These are phyloP conservation scores for Gorgonomyces haynaldii DNA, from an alignment of 192 early-diverging fungal genomes.

Conservation along the genomic window DNA sequence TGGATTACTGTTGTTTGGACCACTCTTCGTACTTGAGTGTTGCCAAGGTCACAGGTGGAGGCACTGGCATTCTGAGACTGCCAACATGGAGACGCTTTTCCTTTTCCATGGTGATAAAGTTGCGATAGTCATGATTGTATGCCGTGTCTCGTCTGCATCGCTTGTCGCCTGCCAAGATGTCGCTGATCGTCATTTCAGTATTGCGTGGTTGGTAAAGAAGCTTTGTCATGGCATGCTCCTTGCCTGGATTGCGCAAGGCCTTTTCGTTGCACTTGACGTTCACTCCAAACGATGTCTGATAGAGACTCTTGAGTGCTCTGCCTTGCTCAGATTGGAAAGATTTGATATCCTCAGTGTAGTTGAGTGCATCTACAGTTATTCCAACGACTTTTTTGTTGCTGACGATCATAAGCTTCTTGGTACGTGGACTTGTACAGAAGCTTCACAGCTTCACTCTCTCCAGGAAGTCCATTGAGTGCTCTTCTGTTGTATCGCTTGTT, in stretches of 20 bases:
- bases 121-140: background rate
- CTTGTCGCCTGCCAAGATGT: background rate
- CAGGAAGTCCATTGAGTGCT: too few species aligned
- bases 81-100: too few species aligned
- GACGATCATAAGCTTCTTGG: slow-evolving; percentile 1
- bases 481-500: too few species aligned
- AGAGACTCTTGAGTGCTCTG: background rate
- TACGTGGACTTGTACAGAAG: slow-evolving; percentile 1
- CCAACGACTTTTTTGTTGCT: background rate
- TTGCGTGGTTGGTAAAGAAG: background rate
- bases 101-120: too few species aligned
- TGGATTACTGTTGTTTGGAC: too few species aligned
- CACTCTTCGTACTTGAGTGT: too few species aligned
- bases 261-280: background rate
- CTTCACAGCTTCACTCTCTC: too few species aligned
- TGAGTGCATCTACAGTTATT: background rate
- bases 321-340: background rate
- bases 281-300: background rate
- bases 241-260: slow-evolving; percentile 4
- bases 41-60: too few species aligned
- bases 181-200: background rate
- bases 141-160: background rate
- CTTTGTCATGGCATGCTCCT: slow-evolving; percentile 7
- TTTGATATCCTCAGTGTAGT: too few species aligned
- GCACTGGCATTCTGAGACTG: too few species aligned